phyloP scores from a whole-genome alignment of 139 green algal genomes.

The Chlamydomonas urium region DNA sequence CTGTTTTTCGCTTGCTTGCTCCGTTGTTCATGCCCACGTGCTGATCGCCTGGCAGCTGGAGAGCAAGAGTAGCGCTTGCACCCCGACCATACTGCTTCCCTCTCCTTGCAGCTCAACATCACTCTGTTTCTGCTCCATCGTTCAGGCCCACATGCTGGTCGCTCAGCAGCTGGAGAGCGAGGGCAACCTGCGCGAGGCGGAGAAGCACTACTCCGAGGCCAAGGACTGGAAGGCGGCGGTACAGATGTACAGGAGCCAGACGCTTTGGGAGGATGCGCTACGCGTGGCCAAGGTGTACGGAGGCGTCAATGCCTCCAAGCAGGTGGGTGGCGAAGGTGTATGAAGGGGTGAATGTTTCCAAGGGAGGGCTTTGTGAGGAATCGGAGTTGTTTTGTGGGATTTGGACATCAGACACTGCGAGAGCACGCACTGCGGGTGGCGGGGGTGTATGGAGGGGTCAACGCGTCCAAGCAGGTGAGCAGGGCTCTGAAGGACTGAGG shows the following conservation, averaged over 20 bases:
- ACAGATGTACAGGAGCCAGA: constrained; percentile 68
- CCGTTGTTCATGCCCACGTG: no score
- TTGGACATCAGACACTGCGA: constrained; percentile 57
- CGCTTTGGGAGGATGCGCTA: constrained; percentile 74
- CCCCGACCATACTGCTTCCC: no score
- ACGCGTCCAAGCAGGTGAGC: constrained; percentile 71
- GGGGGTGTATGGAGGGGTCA: constrained; percentile 64
- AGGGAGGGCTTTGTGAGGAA: no score
- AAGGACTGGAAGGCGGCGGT: constrained; percentile 79
- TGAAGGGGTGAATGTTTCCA: background rate
- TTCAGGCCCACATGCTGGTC: constrained; percentile 25
- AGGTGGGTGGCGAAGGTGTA: constrained; percentile 48
- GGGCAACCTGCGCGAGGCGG: constrained; percentile 37
- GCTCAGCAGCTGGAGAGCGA: constrained; percentile 59
- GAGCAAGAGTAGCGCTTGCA: no score
- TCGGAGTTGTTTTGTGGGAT: no score
- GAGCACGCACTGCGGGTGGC: constrained; percentile 79
- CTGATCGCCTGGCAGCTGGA: background rate
- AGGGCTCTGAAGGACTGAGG: no score
- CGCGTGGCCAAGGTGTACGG: constrained; percentile 76
- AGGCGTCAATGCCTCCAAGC: constrained; percentile 65
- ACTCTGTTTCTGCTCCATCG: no score
- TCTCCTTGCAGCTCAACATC: no score
- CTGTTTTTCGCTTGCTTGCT: no score
- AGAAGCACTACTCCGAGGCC: constrained; percentile 74